Evolutionary conservation across 1,284 basidiomycete species (phyloP).

Genomic region (Phellinidium pouzarii): DNA sequence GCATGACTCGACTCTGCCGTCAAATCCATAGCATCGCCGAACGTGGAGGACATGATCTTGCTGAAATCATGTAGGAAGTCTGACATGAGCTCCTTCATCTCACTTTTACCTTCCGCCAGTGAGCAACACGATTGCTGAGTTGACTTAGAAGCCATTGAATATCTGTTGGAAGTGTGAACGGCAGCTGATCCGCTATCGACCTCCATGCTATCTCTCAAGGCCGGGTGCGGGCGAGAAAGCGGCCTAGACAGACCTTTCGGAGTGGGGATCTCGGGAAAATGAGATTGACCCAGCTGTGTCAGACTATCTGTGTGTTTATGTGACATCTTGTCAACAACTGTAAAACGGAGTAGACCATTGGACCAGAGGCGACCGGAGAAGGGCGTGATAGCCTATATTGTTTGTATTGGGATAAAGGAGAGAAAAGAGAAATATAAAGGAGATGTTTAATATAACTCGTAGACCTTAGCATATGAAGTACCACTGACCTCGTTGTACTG

Average conservation of each 20-base stretch:
- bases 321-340: slow-evolving; percentile 41
- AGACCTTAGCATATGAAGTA: no score
- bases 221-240: slow-evolving; percentile 1
- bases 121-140: slow-evolving; percentile 39
- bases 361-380: slow-evolving; percentile 45
- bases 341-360: slow-evolving; percentile 56
- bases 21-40: slow-evolving; percentile 31
- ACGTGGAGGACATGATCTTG: slow-evolving; percentile 38
- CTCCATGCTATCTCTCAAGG: slow-evolving; percentile 1
- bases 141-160: slow-evolving; percentile 14
- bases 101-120: slow-evolving; percentile 42
- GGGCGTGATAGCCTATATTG: slow-evolving; percentile 41
- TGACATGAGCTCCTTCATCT: slow-evolving; percentile 46
- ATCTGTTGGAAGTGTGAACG: slow-evolving; percentile 15
- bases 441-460: no score
- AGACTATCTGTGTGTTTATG: slow-evolving; percentile 6
- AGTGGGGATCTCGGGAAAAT: background rate
- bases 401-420: no score
- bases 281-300: background rate
- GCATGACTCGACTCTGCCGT: slow-evolving; percentile 1
- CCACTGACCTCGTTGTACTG: slow-evolving; percentile 53
- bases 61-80: slow-evolving; percentile 59
- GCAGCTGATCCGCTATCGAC: background rate
- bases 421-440: no score
- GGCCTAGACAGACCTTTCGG: slow-evolving; percentile 1